A percentile compares a stretch with the other conserved stretches of the same genome.
These are phyloP conservation scores for Macrolepiota fuliginosa DNA, from an alignment of 768 basidiomycete genomes.

Conservation along the genomic window DNA sequence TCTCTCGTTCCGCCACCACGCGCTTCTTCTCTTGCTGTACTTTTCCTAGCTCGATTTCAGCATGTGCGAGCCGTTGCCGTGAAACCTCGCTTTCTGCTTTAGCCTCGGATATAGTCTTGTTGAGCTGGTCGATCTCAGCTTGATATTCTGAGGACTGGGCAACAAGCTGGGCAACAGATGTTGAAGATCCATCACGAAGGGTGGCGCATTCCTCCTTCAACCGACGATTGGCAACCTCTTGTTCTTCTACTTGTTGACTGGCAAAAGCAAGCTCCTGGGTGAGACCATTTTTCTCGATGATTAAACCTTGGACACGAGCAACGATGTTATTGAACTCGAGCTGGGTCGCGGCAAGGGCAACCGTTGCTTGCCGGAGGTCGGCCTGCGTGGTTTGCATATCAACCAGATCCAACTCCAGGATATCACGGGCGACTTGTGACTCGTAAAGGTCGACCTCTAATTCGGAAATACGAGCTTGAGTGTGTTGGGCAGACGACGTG, in stretches of 20 bases:
- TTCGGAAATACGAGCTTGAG: not conserved
- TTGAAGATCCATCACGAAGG: slow-evolving; percentile 16
- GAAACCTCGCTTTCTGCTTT: not conserved
- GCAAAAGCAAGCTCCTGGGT: not conserved
- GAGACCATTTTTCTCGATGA: slow-evolving; percentile 2
- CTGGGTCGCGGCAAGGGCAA: slow-evolving; percentile 6
- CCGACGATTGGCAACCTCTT: not conserved
- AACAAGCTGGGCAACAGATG: slow-evolving; percentile 15
- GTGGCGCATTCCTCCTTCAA: not conserved
- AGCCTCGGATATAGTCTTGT: slow-evolving; percentile 10
- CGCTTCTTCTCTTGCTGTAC: slow-evolving; percentile 7
- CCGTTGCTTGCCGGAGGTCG: not conserved
- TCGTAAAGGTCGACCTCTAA: slow-evolving; percentile 1
- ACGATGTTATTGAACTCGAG: slow-evolving; percentile 10
- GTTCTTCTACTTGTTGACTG: not conserved
- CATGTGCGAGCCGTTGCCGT: not conserved
- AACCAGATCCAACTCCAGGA: slow-evolving; percentile 1
- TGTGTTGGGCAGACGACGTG: not conserved
- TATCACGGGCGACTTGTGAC: not conserved
- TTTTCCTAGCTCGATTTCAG: slow-evolving; percentile 4
- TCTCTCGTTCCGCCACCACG: not conserved
- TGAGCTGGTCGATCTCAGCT: slow-evolving; percentile 21
- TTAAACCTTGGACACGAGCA: not conserved
- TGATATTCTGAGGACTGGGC: slow-evolving; percentile 14
- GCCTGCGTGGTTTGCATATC: not conserved